Evolutionary conservation across 805 yeast species (phyloP), one percentile per base, ranked within the genome.

Genomic region (Kluyveromyces siamensis): DNA sequence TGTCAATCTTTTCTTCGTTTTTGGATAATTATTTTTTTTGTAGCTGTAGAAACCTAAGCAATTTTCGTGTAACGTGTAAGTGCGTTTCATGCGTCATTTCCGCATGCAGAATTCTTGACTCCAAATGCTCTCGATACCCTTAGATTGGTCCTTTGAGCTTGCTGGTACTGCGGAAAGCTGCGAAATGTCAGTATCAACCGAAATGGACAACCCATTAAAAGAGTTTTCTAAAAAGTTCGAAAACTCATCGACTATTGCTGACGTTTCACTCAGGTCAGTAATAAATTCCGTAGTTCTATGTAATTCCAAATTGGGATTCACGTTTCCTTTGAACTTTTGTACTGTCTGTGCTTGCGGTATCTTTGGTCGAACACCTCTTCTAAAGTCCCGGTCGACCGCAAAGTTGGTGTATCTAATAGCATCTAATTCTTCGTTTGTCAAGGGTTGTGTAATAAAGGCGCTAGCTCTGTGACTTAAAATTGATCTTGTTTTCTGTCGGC

Each of bases 191-290:
- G 40, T 37, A 17, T 43, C 45, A 33, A 33, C 45, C 7, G 45
- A 43, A 16, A 43, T 43, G 6, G 38, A 33, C 39, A 43, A 33
- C 17, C 39, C 27, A 18, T 33, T 43, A 21, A 43, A 43, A 21
- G 45, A 43, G 16, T 18, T 19, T n/a, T 43, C 45, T 4, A 43
- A 13, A 18, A 33, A 43, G 8, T 33, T 38, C 10, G 45, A 43
- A 43, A 43, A 43, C 13, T 43, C 45, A 6, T 43, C 16, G 7
- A 43, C 18, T 33, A 43, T 43, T 19, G 45, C 45, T 5, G 21
- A 11, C n/a, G 18, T 43, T 14, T 43, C 45, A 7, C 38, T 17
- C 8, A 13, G 35, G 35, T 30, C 35, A 5, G 35, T 13, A 5
- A 10, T 13, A 5, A 10, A 10, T 13, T 30, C 35, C 14, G 11